A percentile compares a stretch with the other conserved stretches of the same genome.
Evolutionary conservation across 306 rosid species (phyloP).

Genomic region (Sechiopsis laciniata): DNA sequence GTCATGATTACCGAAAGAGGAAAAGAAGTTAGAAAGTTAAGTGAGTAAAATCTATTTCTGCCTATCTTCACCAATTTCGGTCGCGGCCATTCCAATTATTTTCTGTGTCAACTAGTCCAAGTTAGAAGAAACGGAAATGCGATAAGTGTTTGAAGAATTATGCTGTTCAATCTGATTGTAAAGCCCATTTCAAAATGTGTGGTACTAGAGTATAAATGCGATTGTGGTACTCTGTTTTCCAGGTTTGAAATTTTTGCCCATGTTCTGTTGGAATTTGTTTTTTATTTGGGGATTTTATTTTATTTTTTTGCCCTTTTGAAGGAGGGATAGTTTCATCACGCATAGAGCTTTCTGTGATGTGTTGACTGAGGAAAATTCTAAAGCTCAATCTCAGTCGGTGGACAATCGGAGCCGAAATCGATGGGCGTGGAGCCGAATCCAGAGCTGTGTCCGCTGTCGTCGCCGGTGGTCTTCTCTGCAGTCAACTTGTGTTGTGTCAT

Average conservation of each 20-base stretch:
- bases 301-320: conserved; percentile 7
- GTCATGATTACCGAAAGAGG: too few relatives aligned
- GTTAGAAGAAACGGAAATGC: conserved; percentile 97
- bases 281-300: conserved; percentile 26
- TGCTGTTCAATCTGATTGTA: conserved; percentile 97
- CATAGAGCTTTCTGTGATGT: conserved; percentile 96
- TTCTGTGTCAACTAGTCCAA: too few relatives aligned
- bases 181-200: conserved; percentile 86
- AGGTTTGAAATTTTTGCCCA: conserved; percentile 32
- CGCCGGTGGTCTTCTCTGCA: conserved; percentile 32
- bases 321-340: conserved; percentile 93
- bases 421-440: conserved; percentile 28
- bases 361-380: conserved; percentile 66
- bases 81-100: too few relatives aligned
- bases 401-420: not conserved
- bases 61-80: too few relatives aligned
- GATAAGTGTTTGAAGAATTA: conserved; percentile 87
- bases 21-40: too few relatives aligned
- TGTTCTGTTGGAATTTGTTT: not conserved
- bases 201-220: conserved; percentile 93
- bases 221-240: conserved; percentile 73
- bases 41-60: too few relatives aligned
- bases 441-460: conserved; percentile 24
- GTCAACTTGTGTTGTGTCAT: conserved; percentile 33
- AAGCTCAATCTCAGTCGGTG: conserved; percentile 33